Base-by-base conservation (phyloP, 2,329 filamentous ascomycete genomes). In the Eutypa lata region DNA sequence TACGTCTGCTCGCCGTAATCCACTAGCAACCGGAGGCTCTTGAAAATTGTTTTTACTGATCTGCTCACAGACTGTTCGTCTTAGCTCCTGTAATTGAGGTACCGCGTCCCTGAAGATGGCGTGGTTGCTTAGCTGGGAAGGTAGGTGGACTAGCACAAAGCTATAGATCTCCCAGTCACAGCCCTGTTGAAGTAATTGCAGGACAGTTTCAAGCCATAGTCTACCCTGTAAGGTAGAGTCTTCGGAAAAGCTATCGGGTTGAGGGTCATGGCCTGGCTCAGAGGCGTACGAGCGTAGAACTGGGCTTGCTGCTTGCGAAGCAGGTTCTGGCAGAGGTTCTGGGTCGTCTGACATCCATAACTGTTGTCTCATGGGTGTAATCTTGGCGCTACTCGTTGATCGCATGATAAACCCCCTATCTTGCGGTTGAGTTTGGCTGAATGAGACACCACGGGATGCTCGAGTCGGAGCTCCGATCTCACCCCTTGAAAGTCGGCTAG, bases 81-180 rank as follows among this genome's bases (percentile, higher is more conserved):
- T 83, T 14, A 97, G 75, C 56, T 87, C 82, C 61, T 88, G 86
- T 51, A 99, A 82, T 54, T 95, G 86, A 2, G 83, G 78, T 37
- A 90, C 84, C 6, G 90, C 84, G 50, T 81, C 85, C 55, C 79
- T 80, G 67, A 97, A 97, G 14, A 97, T 77, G 13, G 90, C 87
- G 65, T 94, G 91, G 62, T 99, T 99, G 68, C 87, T 89, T 21
- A 99, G 78, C 63, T 97, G 93, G 26, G 90, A 88, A 1, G 91
- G 89, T 10, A 97, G 75, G 68, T 96, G 90, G 6, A 91, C 89
- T 28, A 99, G 76, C 18, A 93, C 82, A 66, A 93, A 97, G 70
- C 90, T 93, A 75, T 96, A 96, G 1, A 96, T 77, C 67, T 97
- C 91, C 92, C 93, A 97, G 56, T 94, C 87, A 47, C 84, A 82